Evolutionary conservation across 768 basidiomycete species (phyloP), one percentile per base, ranked within the genome.

Genomic region (Pleurotus cornucopiae): DNA sequence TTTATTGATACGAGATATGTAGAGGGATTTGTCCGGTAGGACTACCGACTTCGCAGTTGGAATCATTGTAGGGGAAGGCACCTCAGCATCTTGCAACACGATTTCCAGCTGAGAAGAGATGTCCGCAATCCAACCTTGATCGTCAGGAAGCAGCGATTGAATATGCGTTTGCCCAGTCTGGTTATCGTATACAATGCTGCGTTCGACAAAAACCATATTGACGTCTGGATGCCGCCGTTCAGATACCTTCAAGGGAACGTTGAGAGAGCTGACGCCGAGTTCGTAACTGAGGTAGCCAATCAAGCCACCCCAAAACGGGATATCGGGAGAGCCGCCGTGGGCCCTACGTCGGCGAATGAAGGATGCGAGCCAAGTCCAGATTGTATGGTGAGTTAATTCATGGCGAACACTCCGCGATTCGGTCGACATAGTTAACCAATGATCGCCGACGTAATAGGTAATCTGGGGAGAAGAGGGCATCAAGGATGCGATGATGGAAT

Each of bases 301-400:
- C 12, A 93, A 73, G 20, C 91, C 91, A 37, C 90, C 91, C 89
- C 90, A 91, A 66, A 93, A 93, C 0, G 90, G 91, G 44, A 84
- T 67, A 7, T 83, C 76, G 5, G 74, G 61, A 41, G 63, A 63
- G 2, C 88, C 87, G 20, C 75, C 75, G 20, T 61, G 58, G 6
- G 77, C 81, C 57, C 73, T 76, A 48, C 72, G 75, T 16, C 69
- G 59, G 34, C 72, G 77, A 85, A 91, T 89, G 69, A 86, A 91
- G n/a, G 71, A 66, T 21, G 81, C 76, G 20, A 91, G 70, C 88
- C 88, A 93, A 39, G 82, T 70, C 90, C 90, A 92, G 34, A 91
- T 74, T 60, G 85, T 81, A 20, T 68, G 64, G n/a, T 71, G 60
- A 45, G 70, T 76, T 14, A 89, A 71, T n/a, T 67, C 55, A 57